A percentile compares a stretch with the other conserved stretches of the same genome.
These are phyloP conservation scores for Boletus rubroflammeus DNA, from an alignment of 768 basidiomycete genomes.

Conservation along the genomic window DNA sequence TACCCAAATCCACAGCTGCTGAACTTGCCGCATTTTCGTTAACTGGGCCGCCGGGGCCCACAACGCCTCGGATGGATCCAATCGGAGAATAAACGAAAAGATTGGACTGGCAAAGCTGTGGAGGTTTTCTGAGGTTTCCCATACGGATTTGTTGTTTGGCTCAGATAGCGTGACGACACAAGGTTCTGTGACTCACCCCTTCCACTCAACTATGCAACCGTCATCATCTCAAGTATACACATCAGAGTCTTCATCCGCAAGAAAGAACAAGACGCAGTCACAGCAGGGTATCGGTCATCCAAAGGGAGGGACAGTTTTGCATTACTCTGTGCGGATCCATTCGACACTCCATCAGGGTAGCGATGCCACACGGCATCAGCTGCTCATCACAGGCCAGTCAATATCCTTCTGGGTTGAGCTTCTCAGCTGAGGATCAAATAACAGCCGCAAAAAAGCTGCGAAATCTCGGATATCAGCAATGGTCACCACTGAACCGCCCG, in stretches of 20 bases:
- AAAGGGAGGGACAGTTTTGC: constrained; percentile 31
- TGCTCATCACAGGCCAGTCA: constrained; percentile 23
- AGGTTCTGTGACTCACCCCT: constrained; percentile 9
- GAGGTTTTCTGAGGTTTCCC: no score
- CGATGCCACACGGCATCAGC: constrained; percentile 29
- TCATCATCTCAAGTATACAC: constrained; percentile 8
- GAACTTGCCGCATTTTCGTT: no score
- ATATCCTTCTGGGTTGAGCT: neutral
- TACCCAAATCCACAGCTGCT: no score
- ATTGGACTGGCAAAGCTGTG: no score
- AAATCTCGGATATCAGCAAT: constrained; percentile 20
- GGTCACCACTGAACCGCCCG: neutral
- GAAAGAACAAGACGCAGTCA: constrained; percentile 25
- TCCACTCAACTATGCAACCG: constrained; percentile 11
- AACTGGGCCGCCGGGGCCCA: no score
- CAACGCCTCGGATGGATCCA: no score
- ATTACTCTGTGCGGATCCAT: constrained; percentile 23
- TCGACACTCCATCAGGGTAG: constrained; percentile 22
- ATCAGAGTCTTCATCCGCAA: constrained; percentile 7
- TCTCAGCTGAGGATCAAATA: constrained; percentile 1
- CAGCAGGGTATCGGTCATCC: constrained; percentile 29
- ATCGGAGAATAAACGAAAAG: no score
- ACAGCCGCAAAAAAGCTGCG: constrained; percentile 50
- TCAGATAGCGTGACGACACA: neutral
- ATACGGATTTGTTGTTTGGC: no score